phyloP scores from a whole-genome alignment of 2,329 filamentous ascomycete genomes.

The Alternaria metachromatica region DNA sequence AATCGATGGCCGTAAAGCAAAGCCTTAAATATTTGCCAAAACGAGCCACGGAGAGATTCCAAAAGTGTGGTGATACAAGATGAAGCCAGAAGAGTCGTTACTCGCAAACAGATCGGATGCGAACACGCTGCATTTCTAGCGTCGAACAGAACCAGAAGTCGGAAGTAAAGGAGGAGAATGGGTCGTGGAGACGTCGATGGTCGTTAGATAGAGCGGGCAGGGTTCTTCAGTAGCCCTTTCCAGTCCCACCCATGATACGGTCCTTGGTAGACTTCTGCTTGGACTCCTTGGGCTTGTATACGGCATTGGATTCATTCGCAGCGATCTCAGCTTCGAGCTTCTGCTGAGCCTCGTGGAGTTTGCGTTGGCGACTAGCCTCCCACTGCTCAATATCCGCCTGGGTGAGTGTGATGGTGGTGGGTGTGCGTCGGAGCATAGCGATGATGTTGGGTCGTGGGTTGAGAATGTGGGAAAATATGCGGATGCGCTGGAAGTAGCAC shows the following conservation, averaged over 20 bases:
- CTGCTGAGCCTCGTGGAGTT: conserved; percentile 39
- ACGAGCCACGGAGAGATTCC: background rate
- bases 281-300: conserved; percentile 21
- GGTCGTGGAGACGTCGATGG: background rate
- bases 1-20: background rate
- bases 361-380: conserved; percentile 64
- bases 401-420: conserved; percentile 72
- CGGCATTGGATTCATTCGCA: conserved; percentile 23
- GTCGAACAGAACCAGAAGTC: background rate
- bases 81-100: background rate
- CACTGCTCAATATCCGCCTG: conserved; percentile 74
- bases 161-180: conserved; percentile 36
- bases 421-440: conserved; percentile 69
- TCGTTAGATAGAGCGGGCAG: background rate
- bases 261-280: conserved; percentile 38
- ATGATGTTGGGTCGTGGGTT: background rate
- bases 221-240: conserved; percentile 13
- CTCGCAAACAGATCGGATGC: background rate
- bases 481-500: background rate
- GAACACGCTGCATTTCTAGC: background rate
- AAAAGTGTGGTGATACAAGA: background rate
- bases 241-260: conserved; percentile 38
- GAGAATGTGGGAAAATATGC: background rate
- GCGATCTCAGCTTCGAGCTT: conserved; percentile 14
- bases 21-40: background rate